A percentile compares a stretch with the other conserved stretches of the same genome.
Evolutionary conservation across 768 basidiomycete species (phyloP).

Genomic region (Tricholoma hemisulphureum): DNA sequence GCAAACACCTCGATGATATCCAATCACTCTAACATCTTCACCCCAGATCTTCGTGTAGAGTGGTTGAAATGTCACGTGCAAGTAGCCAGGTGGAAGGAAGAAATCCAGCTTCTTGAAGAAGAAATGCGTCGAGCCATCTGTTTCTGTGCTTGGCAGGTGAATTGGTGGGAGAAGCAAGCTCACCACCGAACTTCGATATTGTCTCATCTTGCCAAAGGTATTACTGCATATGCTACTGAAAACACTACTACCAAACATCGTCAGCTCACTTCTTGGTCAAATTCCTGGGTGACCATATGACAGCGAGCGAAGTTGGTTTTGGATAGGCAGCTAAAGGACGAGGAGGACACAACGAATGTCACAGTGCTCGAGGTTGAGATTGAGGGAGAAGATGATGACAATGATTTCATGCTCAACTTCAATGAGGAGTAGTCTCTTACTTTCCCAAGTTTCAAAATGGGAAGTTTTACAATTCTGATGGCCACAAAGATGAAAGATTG

Average conservation of each 20-base stretch:
- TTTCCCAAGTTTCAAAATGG: too few relatives aligned
- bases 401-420: too few relatives aligned
- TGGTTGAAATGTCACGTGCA: slow-evolving; percentile 21
- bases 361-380: too few relatives aligned
- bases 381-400: too few relatives aligned
- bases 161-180: slow-evolving; percentile 9
- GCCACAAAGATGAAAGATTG: too few relatives aligned
- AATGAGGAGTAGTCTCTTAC: too few relatives aligned
- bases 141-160: slow-evolving; percentile 16
- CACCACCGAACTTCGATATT: background rate
- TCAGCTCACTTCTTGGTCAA: background rate
- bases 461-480: too few relatives aligned
- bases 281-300: background rate
- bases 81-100: slow-evolving; percentile 21
- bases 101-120: slow-evolving; percentile 20
- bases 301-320: too few relatives aligned
- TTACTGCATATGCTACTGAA: background rate
- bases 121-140: slow-evolving; percentile 26
- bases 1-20: background rate
- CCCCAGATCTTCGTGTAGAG: slow-evolving; percentile 13
- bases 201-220: background rate
- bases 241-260: background rate
- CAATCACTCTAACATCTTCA: background rate
- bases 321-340: too few relatives aligned
- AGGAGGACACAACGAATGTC: too few relatives aligned